A percentile compares a stretch with the other conserved stretches of the same genome.
Conservation (phyloP, 495 filamentous ascomycete genomes). For the Hypoxylon lienhwacheense region DNA sequence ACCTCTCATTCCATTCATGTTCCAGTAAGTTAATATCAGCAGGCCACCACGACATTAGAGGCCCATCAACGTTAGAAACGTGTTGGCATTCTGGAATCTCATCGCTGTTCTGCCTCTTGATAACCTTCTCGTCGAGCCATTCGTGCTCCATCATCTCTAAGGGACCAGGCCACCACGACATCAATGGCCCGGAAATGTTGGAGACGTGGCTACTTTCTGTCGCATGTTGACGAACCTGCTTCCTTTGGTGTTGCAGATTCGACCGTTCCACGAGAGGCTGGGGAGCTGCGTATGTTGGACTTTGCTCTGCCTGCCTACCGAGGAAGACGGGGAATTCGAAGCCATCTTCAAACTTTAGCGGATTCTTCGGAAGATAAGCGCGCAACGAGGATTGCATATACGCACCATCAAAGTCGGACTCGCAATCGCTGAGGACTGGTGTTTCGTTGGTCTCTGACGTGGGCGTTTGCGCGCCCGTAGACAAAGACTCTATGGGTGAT, state of each 20-base stretch:
- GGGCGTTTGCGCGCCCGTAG: constrained; percentile 25
- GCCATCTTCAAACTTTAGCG: constrained; percentile 30
- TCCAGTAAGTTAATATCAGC: constrained; percentile 20
- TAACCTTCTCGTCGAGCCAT: constrained; percentile 18
- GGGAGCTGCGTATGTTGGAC: not conserved
- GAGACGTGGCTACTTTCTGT: constrained; percentile 14
- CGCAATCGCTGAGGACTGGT: constrained; percentile 39
- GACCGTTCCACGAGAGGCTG: not conserved
- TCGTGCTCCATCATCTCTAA: constrained; percentile 34
- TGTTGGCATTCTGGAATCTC: constrained; percentile 10
- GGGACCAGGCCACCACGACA: constrained; percentile 36
- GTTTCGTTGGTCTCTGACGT: constrained; percentile 28
- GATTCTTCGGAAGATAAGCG: constrained; percentile 11
- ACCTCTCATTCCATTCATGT: constrained; percentile 36
- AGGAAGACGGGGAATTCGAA: constrained; percentile 39
- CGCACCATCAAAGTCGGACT: constrained; percentile 34
- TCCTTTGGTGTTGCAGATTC: constrained; percentile 1
- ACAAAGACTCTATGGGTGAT: constrained; percentile 12
- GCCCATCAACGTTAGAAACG: constrained; percentile 26
- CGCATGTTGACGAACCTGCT: constrained; percentile 13
- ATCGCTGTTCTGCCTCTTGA: constrained; percentile 1
- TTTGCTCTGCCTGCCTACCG: constrained; percentile 34
- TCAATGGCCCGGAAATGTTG: constrained; percentile 31
- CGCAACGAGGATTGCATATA: constrained; percentile 13
- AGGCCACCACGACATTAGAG: constrained; percentile 40